Percentiles rank a stretch among this genome's conserved stretches.
phyloP scores from a whole-genome alignment of 2,329 filamentous ascomycete species.

The Aspergillus viridinutans region DNA sequence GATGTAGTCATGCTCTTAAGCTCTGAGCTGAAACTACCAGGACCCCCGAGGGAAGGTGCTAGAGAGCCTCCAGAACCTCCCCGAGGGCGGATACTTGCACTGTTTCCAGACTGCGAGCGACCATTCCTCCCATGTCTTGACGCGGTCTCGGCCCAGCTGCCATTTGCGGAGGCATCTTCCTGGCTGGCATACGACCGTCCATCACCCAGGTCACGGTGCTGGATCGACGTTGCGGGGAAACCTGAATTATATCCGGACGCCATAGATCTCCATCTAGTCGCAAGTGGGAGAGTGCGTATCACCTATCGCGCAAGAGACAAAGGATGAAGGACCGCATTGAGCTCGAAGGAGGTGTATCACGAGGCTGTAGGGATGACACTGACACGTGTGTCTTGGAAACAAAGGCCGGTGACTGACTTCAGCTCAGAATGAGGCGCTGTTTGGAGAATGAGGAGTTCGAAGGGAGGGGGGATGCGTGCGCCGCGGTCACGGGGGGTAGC shows the following conservation, averaged over 20 bases:
- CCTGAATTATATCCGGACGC: conserved; percentile 42
- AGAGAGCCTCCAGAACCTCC: conserved; percentile 52
- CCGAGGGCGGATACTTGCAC: conserved; percentile 62
- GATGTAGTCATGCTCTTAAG: conserved; percentile 66
- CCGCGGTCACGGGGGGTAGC: conserved; percentile 7
- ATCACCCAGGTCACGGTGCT: conserved; percentile 37
- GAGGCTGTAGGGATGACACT: neutral
- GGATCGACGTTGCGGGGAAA: conserved; percentile 40
- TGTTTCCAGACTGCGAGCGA: conserved; percentile 54
- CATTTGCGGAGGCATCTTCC: conserved; percentile 35
- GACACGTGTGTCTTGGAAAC: neutral
- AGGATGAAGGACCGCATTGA: conserved; percentile 30
- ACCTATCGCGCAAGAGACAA: conserved; percentile 28
- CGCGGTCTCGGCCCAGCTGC: conserved; percentile 35
- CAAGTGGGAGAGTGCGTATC: conserved; percentile 27
- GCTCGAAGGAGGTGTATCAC: conserved; percentile 2
- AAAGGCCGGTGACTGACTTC: conserved; percentile 2
- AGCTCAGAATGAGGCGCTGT: conserved; percentile 1
- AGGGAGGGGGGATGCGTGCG: conserved; percentile 6
- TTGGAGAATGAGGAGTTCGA: conserved; percentile 7
- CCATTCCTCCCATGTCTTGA: conserved; percentile 33
- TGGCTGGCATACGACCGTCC: conserved; percentile 36
- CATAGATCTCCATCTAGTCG: conserved; percentile 44
- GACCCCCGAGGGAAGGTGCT: conserved; percentile 64
- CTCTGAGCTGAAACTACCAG: conserved; percentile 86